phyloP scores from a whole-genome alignment of 768 basidiomycete genomes.

The Gloeophyllum trabeum region DNA sequence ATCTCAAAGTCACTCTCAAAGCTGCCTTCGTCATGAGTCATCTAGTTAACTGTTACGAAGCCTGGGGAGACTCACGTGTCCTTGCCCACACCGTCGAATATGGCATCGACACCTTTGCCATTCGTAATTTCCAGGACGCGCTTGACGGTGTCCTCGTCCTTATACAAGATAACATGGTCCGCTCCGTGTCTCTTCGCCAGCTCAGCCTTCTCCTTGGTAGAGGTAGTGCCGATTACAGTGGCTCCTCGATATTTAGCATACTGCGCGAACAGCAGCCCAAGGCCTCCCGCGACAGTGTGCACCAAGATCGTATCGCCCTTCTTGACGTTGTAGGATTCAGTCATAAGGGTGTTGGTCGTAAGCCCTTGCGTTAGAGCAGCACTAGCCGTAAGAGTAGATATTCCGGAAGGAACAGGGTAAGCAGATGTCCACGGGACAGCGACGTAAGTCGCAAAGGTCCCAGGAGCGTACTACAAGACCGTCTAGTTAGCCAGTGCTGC shows the following conservation, averaged over 20 bases:
- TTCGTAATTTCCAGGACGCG: slow-evolving; percentile 66
- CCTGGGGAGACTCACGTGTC: slow-evolving; percentile 54
- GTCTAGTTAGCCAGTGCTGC: background rate
- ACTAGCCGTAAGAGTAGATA: slow-evolving; percentile 51
- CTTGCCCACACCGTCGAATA: slow-evolving; percentile 92
- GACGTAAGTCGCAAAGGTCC: slow-evolving; percentile 61
- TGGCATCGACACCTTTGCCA: slow-evolving; percentile 71
- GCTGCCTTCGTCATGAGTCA: slow-evolving; percentile 20
- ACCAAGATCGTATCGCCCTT: slow-evolving; percentile 70
- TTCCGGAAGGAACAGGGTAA: slow-evolving; percentile 45
- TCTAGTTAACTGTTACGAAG: background rate
- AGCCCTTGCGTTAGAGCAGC: slow-evolving; percentile 59
- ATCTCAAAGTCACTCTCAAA: slow-evolving; percentile 76
- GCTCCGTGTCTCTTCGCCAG: slow-evolving; percentile 72
- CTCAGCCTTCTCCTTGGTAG: slow-evolving; percentile 69
- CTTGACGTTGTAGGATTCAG: slow-evolving; percentile 78
- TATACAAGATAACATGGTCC: slow-evolving; percentile 76
- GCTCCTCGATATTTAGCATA: slow-evolving; percentile 63
- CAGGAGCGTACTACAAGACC: slow-evolving; percentile 25
- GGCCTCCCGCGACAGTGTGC: slow-evolving; percentile 85
- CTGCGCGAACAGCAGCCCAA: slow-evolving; percentile 61
- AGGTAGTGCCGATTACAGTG: slow-evolving; percentile 89
- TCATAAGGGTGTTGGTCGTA: slow-evolving; percentile 67
- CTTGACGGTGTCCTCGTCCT: slow-evolving; percentile 58
- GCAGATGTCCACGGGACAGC: slow-evolving; percentile 49